Base-by-base conservation (phyloP, 371 early-diverging fungal species). In the Encephalitozoon romaleae region DNA sequence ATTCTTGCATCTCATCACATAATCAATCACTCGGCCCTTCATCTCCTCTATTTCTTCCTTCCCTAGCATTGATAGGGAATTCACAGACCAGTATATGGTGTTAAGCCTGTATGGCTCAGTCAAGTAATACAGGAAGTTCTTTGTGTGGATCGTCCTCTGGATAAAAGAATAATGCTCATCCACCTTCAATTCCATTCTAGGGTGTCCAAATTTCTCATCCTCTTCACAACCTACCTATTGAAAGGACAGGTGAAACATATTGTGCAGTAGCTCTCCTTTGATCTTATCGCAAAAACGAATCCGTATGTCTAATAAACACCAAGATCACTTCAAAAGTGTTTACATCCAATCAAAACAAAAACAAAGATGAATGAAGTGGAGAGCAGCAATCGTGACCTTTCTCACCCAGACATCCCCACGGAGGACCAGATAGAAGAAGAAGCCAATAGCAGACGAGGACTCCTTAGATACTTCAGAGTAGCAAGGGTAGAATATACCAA, bases 401-500 rank as follows among this genome's bases (percentile, higher is more conserved):
- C 52, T 11, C 9, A 63, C 18, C 6, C 42, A 67, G 63, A 38
- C 15, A 52, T 72, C 42, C 72, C 72, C 6, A 72, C 72, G 30
- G 86, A 86, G 63, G 78, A 80, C n/a, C 80, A 82, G 55, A 80
- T 78, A 34, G 79, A 77, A 15, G 39, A 52, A 26, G 65, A 42
- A 9, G 66, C 74, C 30, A 68, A 65, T 8, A 26, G 68, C 25
- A 42, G 73, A 42, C 76, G 25, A 26, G 75, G 67, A 0, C 6
- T 78, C 28, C 55, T 70, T n/a, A 66, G 76, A 34, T 74, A 81
- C 51, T 79, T 82, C 53, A 76, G 78, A 43, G 75, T 86, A 1
- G 79, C 85, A n/a, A 67, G 52, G 12, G 64, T 72, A n/a, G 86
- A 86, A 72, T 55, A 71, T 18, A 42, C 70, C 21, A 83, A 81